Conservation (phyloP, 1,139 yeast genomes). For the Diutina neorugosa region DNA sequence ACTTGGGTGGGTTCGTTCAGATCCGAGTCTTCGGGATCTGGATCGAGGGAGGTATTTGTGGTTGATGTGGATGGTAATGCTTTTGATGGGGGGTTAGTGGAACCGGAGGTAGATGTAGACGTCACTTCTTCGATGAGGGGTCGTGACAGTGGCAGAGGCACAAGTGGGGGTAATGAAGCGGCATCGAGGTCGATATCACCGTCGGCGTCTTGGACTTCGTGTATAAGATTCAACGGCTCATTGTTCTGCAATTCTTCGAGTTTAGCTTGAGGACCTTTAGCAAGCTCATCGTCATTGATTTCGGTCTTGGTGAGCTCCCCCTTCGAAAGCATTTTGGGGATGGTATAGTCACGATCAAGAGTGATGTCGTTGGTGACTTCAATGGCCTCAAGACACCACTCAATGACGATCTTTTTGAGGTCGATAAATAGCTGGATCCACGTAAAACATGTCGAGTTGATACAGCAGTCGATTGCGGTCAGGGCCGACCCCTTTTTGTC, state of each 20-base stretch:
- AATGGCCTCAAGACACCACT: slow-evolving; percentile 59
- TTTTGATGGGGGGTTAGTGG: neutral
- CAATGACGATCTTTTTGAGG: slow-evolving; percentile 35
- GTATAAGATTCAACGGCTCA: slow-evolving; percentile 30
- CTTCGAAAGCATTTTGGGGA: slow-evolving; percentile 54
- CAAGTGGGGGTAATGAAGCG: neutral
- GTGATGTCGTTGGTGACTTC: slow-evolving; percentile 35
- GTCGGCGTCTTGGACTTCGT: slow-evolving; percentile 13
- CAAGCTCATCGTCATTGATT: slow-evolving; percentile 20
- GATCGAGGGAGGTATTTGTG: neutral
- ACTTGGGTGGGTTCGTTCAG: neutral
- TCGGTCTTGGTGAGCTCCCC: slow-evolving; percentile 35
- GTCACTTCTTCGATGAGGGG: neutral
- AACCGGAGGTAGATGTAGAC: neutral
- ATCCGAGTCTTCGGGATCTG: neutral
- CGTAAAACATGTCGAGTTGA: slow-evolving; percentile 45
- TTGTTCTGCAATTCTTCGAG: slow-evolving; percentile 22
- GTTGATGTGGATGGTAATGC: neutral
- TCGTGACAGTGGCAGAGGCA: neutral
- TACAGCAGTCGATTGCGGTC: slow-evolving; percentile 65
- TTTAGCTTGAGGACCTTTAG: slow-evolving; percentile 21
- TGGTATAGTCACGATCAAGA: slow-evolving; percentile 29
- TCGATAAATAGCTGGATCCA: slow-evolving; percentile 49
- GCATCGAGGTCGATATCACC: neutral
- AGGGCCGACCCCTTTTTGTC: slow-evolving; percentile 65